phyloP scores from a whole-genome alignment of 2,329 filamentous ascomycete species.

The Coniochaeta sp. region DNA sequence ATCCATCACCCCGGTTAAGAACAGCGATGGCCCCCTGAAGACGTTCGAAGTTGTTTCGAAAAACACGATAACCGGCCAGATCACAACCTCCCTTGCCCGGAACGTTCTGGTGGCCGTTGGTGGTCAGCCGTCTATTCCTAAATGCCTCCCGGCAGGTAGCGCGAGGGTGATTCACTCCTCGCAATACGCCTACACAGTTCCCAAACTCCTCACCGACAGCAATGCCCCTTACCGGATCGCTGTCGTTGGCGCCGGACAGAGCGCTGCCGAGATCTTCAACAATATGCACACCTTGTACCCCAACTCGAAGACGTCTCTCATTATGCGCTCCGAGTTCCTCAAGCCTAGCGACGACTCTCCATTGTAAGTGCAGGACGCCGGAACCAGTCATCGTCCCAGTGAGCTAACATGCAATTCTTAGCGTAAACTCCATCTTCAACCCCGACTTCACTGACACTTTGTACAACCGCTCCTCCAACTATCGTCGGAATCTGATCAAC shows the following conservation, averaged over 20 bases:
- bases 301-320: slow-evolving; percentile 66
- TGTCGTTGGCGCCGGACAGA: slow-evolving; percentile 84
- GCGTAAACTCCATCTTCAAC: slow-evolving; percentile 95
- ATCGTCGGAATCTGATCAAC: slow-evolving; percentile 53
- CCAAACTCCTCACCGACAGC: slow-evolving; percentile 49
- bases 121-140: slow-evolving; percentile 62
- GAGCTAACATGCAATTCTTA: slow-evolving; percentile 22
- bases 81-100: slow-evolving; percentile 47
- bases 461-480: slow-evolving; percentile 57
- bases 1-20: slow-evolving; percentile 55
- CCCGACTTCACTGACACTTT: slow-evolving; percentile 74
- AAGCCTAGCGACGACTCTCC: slow-evolving; percentile 92
- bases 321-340: slow-evolving; percentile 78
- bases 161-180: slow-evolving; percentile 82
- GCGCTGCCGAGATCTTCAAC: slow-evolving; percentile 91
- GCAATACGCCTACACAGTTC: slow-evolving; percentile 64
- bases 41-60: slow-evolving; percentile 62
- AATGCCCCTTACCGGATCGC: slow-evolving; percentile 64
- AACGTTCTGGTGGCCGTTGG: slow-evolving; percentile 58
- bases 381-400: not conserved
- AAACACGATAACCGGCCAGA: slow-evolving; percentile 49
- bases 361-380: slow-evolving; percentile 56
- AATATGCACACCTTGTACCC: slow-evolving; percentile 79
- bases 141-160: slow-evolving; percentile 60
- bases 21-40: slow-evolving; percentile 44